Evolutionary conservation across 345 rosid genomes (phyloP), one percentile per base, ranked within the genome.

Genomic region (Cardamine occulta): DNA sequence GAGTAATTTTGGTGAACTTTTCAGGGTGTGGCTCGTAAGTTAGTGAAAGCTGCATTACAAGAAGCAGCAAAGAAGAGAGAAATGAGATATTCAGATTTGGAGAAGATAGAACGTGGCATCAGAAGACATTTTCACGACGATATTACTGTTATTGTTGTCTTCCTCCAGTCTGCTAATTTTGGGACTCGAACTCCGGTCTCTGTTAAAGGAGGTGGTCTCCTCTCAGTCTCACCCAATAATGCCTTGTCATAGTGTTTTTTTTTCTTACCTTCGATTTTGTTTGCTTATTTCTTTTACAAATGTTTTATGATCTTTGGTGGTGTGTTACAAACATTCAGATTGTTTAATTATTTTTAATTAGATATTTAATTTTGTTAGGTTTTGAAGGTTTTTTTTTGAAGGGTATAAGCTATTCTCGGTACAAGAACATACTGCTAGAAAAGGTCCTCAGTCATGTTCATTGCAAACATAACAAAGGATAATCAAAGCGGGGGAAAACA

Each of bases 91-190:
- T 88, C 97, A 0, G 99, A 96, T 83, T 80, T 96, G 89, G 87
- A 93, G 82, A 96, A 85, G 88, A 88, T 96, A 24, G 98, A 93
- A 47, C 84, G 88, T 14, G 96, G 99, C 12, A 94, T 93, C 80
- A 89, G 99, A 81, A 86, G 99, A 75, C 99, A 96, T 76, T 96
- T 96, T 74, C 99, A 96, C 17, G 99, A 93, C 12, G 99, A 96
- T 63, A 96, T 93, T 31, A 93, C 96, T 0, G 94, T 96, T 2
- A 79, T 91, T 56, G 94, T 96, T 54, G 82, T 96, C 79, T 93
- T 87, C 80, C 88, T 92, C 1, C 96, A 95, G 66, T 55, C 91
- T 84, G 75, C 81, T 3, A 66, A 45, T 42, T 78, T 59, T 2
- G 74, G 63, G 1, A 7, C 15, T 49, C 73, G 66, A 72, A 40